Percentiles rank a stretch among this genome's conserved stretches.
These are phyloP conservation scores for Arthrinium phaeospermum DNA, from an alignment of 2,329 filamentous ascomycete genomes.

Conservation along the genomic window DNA sequence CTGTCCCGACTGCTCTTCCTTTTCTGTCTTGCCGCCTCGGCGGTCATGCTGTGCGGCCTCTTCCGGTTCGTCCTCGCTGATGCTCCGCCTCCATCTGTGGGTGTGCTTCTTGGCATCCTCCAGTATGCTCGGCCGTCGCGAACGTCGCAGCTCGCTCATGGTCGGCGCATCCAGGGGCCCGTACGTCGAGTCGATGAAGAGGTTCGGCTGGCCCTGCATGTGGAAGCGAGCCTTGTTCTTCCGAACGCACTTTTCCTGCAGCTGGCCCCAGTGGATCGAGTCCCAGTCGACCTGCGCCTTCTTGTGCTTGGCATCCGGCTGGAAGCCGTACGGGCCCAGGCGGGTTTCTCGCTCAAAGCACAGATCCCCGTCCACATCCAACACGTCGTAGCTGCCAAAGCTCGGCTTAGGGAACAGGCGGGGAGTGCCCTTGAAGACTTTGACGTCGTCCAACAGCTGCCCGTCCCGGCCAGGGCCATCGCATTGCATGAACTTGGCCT, in stretches of 20 bases:
- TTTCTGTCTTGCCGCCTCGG: conserved; percentile 20
- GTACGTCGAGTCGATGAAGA: neutral
- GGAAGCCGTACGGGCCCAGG: conserved; percentile 69
- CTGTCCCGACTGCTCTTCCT: conserved; percentile 26
- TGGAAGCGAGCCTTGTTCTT: conserved; percentile 71
- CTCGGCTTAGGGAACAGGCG: conserved; percentile 63
- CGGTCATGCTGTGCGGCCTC: neutral
- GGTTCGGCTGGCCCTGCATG: conserved; percentile 28
- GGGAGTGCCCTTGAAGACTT: conserved; percentile 68
- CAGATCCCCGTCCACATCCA: conserved; percentile 66
- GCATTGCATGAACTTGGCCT: conserved; percentile 68
- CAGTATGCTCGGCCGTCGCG: conserved; percentile 1
- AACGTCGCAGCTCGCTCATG: conserved; percentile 13
- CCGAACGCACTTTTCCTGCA: conserved; percentile 70
- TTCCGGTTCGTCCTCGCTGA: conserved; percentile 24
- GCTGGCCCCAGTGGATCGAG: conserved; percentile 70
- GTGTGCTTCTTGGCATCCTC: neutral
- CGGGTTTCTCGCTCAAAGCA: conserved; percentile 74
- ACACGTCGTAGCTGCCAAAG: conserved; percentile 66
- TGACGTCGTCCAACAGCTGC: conserved; percentile 61
- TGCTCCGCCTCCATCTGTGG: conserved; percentile 20
- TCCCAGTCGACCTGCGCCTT: conserved; percentile 61
- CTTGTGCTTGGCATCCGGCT: conserved; percentile 53
- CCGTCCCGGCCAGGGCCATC: conserved; percentile 71
- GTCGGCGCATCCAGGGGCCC: conserved; percentile 3